Evolutionary conservation across 768 basidiomycete genomes (phyloP).

Genomic region (Trametes punicea): DNA sequence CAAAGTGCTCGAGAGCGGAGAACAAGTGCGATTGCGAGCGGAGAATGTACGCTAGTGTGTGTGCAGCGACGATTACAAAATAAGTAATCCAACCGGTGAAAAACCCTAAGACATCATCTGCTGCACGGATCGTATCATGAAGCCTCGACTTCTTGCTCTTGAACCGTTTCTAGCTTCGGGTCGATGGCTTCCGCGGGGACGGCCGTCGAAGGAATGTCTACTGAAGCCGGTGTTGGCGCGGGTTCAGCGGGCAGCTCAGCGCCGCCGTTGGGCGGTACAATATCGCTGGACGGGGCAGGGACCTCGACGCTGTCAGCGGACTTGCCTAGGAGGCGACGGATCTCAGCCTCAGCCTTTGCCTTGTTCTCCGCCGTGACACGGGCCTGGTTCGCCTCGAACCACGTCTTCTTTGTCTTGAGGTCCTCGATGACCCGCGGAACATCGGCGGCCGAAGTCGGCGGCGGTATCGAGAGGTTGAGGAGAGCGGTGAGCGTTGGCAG

Average conservation of each 20-base stretch:
- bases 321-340: slow-evolving; percentile 54
- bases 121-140: slow-evolving; percentile 20
- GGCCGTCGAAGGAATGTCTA: slow-evolving; percentile 29
- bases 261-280: slow-evolving; percentile 37
- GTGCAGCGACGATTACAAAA: slow-evolving; percentile 20
- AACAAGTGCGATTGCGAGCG: slow-evolving; percentile 11
- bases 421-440: slow-evolving; percentile 84
- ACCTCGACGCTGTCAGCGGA: slow-evolving; percentile 32
- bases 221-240: slow-evolving; percentile 39
- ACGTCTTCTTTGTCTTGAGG: slow-evolving; percentile 89
- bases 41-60: slow-evolving; percentile 11
- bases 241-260: slow-evolving; percentile 46
- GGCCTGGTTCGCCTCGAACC: slow-evolving; percentile 91
- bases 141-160: slow-evolving; percentile 32
- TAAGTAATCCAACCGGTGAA: slow-evolving; percentile 18
- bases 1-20: neutral
- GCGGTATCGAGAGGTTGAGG: slow-evolving; percentile 83
- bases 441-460: slow-evolving; percentile 74
- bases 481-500: slow-evolving; percentile 86
- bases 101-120: slow-evolving; percentile 6
- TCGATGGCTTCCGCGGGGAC: slow-evolving; percentile 39
- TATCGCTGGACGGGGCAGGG: slow-evolving; percentile 28
- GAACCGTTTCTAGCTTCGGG: slow-evolving; percentile 42
- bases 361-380: slow-evolving; percentile 76
- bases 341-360: slow-evolving; percentile 74